Base-by-base conservation (phyloP, 192 early-diverging fungal species). In the Phlyctochytrium planicorne region DNA sequence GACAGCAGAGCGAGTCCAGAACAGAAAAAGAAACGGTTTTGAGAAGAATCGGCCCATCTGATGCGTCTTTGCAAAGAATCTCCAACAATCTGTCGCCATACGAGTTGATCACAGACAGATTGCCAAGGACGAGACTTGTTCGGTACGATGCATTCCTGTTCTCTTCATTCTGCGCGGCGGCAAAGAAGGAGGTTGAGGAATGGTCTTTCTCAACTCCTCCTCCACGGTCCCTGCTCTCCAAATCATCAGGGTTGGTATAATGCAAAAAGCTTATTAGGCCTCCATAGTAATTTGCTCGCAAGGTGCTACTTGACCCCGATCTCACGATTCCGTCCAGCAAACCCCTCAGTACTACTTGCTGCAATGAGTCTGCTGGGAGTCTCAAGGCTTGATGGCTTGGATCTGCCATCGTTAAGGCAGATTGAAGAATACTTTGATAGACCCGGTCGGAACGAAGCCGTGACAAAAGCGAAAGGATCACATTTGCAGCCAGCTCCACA, bases 1-100 rank as follows among this genome's bases (percentile, higher is more conserved):
- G 37, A 16, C 73, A 65, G 60, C 80, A 83, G 2, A 98, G 71
- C 0, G 88, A 85, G 50, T 91, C 87, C 34, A 98, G 76, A 2
- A 90, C 73, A 3, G 84, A 84, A 62, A 94, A 94, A 0, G 96
- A 91, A 2, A 93, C 87, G 3, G 92, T 92, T 60, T 92, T 90
- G 87, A 91, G 94, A 1, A 91, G 86, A 37, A 86, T 88, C 30
- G 84, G 82, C 2, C 88, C 91, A 65, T 93, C 91, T 1, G 89
- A 85, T 0, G 94, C 96, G 78, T 98, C 96, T 2, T 83, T 78
- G 61, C 89, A 88, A 3, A 92, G 72, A 0, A 85, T 65, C 60
- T 93, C 90, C 29, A 95, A 76, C 56, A 96, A 75, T 16, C 83
- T 78, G 34, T 94, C 91, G 12, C 91, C 89, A 34, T 79, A 69